Conservation (phyloP, 768 basidiomycete species). For the Suillus paluster region DNA sequence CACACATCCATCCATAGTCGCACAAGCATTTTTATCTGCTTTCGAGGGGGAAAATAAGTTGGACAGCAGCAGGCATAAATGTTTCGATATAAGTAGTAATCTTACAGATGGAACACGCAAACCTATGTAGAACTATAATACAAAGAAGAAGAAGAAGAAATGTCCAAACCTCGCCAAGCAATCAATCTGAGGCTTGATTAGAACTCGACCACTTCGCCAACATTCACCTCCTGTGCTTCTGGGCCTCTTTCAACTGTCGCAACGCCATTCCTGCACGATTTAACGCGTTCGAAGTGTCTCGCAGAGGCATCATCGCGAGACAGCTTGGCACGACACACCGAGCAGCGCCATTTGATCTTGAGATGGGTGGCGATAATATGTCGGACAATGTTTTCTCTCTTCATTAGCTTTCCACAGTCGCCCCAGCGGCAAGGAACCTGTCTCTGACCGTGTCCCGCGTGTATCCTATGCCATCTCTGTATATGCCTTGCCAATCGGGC, state of each 20-base stretch:
- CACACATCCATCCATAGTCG: no score
- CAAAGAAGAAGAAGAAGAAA: no score
- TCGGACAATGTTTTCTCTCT: conserved; percentile 37
- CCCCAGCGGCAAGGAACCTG: conserved; percentile 28
- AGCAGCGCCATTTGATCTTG: conserved; percentile 34
- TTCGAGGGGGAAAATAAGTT: no score
- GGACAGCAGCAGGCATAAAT: no score
- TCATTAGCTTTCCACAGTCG: conserved; percentile 30
- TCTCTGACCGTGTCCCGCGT: conserved; percentile 15
- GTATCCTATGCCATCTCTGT: conserved; percentile 26
- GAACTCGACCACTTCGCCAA: conserved; percentile 18
- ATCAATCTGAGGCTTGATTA: conserved; percentile 11
- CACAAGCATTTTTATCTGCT: no score
- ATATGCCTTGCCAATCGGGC: conserved; percentile 31
- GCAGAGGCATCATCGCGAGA: conserved; percentile 38
- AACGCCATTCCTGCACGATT: conserved; percentile 19
- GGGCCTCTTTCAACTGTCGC: conserved; percentile 1
- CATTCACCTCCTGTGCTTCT: conserved; percentile 25
- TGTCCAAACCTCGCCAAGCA: not conserved
- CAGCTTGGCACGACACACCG: conserved; percentile 27
- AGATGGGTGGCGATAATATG: conserved; percentile 32
- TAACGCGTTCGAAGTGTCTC: conserved; percentile 35
- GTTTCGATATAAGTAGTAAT: no score
- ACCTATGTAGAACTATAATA: no score
- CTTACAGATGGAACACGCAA: no score